Conservation (phyloP, 495 filamentous ascomycete species). For the Tuber indicum region DNA sequence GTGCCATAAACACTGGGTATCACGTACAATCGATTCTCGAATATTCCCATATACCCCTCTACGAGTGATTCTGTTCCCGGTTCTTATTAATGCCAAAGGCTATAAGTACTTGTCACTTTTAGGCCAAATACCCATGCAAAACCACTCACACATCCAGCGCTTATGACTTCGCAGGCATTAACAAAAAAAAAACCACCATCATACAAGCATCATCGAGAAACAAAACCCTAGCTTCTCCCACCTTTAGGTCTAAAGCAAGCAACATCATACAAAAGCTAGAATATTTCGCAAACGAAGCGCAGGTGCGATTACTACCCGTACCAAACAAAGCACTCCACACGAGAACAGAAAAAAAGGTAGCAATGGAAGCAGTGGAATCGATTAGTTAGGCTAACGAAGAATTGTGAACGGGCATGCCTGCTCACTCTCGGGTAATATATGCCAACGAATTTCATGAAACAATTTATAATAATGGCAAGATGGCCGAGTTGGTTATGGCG, state of each 20-base stretch:
- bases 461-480: slow-evolving; percentile 9
- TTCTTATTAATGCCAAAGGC: neutral
- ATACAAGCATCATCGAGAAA: neutral
- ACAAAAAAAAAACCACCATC: neutral
- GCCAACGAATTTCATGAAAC: neutral
- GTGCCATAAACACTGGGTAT: neutral
- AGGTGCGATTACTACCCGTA: too few relatives aligned
- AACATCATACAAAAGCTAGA: neutral
- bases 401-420: too few relatives aligned
- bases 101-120: neutral
- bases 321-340: neutral
- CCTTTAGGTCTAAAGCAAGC: neutral
- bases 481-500: slow-evolving; percentile 36
- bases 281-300: neutral
- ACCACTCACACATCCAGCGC: neutral
- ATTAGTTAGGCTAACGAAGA: too few relatives aligned
- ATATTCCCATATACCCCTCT: neutral
- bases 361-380: too few relatives aligned
- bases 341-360: too few relatives aligned
- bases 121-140: neutral
- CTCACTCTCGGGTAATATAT: neutral
- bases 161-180: neutral
- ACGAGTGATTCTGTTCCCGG: neutral
- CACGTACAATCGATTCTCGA: neutral
- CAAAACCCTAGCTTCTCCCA: neutral